Percentiles rank a stretch among this genome's conserved stretches.
Conservation (phyloP, 23 red algal genomes). For the Gracilariopsis chorda region DNA sequence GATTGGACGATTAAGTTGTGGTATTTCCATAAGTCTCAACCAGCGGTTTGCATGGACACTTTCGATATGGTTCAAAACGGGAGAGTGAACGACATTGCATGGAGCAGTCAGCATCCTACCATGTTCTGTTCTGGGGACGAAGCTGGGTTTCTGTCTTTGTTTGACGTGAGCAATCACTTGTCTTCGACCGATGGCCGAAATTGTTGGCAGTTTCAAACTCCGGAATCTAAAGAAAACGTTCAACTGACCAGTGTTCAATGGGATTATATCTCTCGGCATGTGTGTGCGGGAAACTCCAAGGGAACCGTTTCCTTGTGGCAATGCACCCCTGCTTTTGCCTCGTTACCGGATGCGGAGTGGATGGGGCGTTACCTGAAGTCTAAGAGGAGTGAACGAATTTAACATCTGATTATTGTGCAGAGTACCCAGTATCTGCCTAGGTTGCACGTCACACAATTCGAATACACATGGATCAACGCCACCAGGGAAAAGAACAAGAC, state of each 20-base stretch:
- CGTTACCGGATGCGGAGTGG: conserved; percentile 42
- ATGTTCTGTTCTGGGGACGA: conserved; percentile 8
- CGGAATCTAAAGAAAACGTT: not conserved
- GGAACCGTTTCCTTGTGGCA: conserved; percentile 29
- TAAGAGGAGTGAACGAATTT: too few species aligned
- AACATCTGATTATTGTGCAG: too few species aligned
- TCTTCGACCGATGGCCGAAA: not conserved
- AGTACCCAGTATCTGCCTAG: too few species aligned
- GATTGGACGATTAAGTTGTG: conserved; percentile 48
- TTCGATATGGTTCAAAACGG: conserved; percentile 34
- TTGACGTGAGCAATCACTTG: conserved; percentile 32
- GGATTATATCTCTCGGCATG: not conserved
- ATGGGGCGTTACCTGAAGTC: conserved; percentile 40
- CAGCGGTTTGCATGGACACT: not conserved
- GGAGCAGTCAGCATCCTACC: conserved; percentile 42
- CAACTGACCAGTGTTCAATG: conserved; percentile 10
- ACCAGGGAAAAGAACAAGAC: too few species aligned
- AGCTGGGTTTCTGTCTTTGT: conserved; percentile 16
- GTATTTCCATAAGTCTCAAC: conserved; percentile 16
- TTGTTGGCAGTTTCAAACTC: conserved; percentile 17
- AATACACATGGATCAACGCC: too few species aligned
- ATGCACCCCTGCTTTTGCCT: conserved; percentile 10
- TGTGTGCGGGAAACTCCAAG: conserved; percentile 27
- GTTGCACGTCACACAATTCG: too few species aligned
- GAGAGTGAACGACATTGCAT: conserved; percentile 7